A percentile compares a stretch with the other conserved stretches of the same genome.
Evolutionary conservation across 1,139 yeast genomes (phyloP).

Genomic region (Pichia sp.): DNA sequence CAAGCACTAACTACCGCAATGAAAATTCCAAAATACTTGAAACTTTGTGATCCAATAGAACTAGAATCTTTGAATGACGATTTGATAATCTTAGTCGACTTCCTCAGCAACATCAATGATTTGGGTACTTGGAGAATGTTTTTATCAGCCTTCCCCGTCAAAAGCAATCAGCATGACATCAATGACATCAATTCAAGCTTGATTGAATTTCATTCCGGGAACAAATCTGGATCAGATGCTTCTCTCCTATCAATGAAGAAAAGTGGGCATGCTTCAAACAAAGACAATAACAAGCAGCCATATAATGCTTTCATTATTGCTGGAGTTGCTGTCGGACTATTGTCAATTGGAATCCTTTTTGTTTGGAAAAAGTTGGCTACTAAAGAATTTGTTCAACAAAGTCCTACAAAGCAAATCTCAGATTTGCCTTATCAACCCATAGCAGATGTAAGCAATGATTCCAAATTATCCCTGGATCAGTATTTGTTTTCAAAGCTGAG

Average conservation of each 20-base stretch:
- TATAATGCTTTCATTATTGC: constrained; percentile 21
- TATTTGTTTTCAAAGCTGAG: constrained; percentile 1
- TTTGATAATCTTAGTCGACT: constrained; percentile 30
- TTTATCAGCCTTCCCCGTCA: constrained; percentile 6
- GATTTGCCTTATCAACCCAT: neutral
- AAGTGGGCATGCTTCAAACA: neutral
- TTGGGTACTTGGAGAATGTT: constrained; percentile 10
- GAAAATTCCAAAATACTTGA: constrained; percentile 15
- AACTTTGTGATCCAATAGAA: constrained; percentile 35
- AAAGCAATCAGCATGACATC: neutral
- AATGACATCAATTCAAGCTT: constrained; percentile 24
- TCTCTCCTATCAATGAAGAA: neutral
- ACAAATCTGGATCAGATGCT: neutral
- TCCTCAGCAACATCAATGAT: constrained; percentile 25
- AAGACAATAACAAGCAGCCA: neutral
- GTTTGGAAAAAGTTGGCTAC: constrained; percentile 24
- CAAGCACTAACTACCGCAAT: neutral
- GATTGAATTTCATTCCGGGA: constrained; percentile 14
- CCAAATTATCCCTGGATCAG: neutral
- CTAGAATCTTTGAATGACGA: constrained; percentile 71
- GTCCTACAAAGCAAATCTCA: neutral
- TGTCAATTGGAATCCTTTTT: constrained; percentile 27
- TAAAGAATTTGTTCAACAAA: constrained; percentile 1
- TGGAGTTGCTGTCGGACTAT: constrained; percentile 29
- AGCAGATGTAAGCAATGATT: neutral